Base-by-base conservation (phyloP, 768 basidiomycete species). In the Wakefieldia striispora region DNA sequence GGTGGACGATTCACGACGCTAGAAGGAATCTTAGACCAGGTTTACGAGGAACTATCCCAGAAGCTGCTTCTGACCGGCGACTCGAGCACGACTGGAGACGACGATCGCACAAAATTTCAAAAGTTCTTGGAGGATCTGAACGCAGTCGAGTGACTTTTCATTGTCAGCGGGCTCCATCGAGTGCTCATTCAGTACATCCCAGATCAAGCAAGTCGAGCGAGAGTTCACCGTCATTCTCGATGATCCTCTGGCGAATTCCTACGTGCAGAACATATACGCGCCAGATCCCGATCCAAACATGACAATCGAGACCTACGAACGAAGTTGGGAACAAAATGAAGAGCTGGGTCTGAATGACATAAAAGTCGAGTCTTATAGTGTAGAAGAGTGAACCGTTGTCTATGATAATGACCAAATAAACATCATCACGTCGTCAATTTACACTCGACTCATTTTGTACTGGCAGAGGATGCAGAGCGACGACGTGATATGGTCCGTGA, bases 401-500 rank as follows among this genome's bases (percentile, higher is more conserved):
- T 27, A 14, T 14, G 14, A 14, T 31, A 26, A 9, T 26, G 29
- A 29, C 29, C 29, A 29, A 29, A 29, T 29, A 29, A 29, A 29
- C 29, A 29, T 3, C 29, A 29, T 29, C 29, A 29, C 29, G 13
- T 13, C 29, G 29, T 13, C 29, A 12, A 29, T 29, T 29, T 29
- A 29, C 29, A 29, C 12, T 4, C 11, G 3, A 29, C 29, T 29
- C 29, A 29, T 29, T 12, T 29, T 29, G 10, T 29, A 12, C 29
- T 29, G 12, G 29, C 13, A 3, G 6, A 63, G 43, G 50, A 91
- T 91, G 88, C 89, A 91, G 68, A 88, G 86, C 71, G 95, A 99
- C 88, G 95, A 98, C 72, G 89, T 97, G 56, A 97, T 99, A 56
- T 99, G 95, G 95, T 90, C 85, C 17, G 90, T 94, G 26, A 93